Evolutionary conservation across 2,329 filamentous ascomycete species (phyloP), one percentile per base, ranked within the genome.

Genomic region (Scytalidium sp.): DNA sequence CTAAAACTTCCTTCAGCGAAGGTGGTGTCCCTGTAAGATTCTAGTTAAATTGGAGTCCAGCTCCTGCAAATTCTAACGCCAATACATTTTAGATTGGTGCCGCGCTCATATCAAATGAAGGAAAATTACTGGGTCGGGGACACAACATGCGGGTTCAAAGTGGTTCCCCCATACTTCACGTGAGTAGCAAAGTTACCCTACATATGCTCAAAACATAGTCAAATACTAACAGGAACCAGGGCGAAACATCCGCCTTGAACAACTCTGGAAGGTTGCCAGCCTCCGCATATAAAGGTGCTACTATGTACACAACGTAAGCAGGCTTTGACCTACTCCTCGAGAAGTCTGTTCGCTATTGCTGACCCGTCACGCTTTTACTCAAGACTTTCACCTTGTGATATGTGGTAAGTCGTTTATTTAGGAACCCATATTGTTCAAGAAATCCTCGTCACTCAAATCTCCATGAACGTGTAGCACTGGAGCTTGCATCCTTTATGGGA

Each of bases 91-190:
- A 77, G 74, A 79, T 80, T 49, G 77, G 77, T 39, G 76, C 77
- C 15, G 75, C 72, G 17, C 73, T 92, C 21, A 78, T 91, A n/a
- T 79, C 81, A 36, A 78, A 78, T 50, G 80, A 88, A 57, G 88
- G 88, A 53, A 83, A 76, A 55, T 80, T 91, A 39, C 73, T 91
- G 3, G 87, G 87, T 17, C 75, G 79, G 51, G 87, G 87, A 10
- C 87, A 87, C 65, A 92, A 92, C 61, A 83, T 87, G 83, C 76
- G 88, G 49, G 80, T 90, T 17, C 88, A 92, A 67, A 84, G 84
- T 50, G 79, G 79, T 48, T 87, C 84, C 62, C 75, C 86, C 3
- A 88, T 85, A 32, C 76, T 90, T 57, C 87, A 91, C 70, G 85
- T 88, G 62, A 63, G 75, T 70, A 40, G 11, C 13, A 39, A 36